Conservation (phyloP, 2,329 filamentous ascomycete genomes). For the Alternaria atra region DNA sequence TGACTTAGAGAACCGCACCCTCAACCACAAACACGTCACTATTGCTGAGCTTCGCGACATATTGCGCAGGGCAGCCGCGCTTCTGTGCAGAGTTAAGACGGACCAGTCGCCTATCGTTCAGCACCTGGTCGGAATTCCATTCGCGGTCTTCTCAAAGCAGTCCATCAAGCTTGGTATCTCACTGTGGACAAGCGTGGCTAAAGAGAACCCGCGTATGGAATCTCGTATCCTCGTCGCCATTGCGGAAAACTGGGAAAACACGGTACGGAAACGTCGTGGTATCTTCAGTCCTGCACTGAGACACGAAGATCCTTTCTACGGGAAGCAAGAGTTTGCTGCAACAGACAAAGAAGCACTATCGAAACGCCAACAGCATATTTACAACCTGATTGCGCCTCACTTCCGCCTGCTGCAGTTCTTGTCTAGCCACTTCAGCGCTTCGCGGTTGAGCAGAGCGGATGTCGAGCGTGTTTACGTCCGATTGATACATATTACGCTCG, state of each 20-base stretch:
- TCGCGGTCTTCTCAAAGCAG: constrained; percentile 90
- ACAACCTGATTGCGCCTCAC: constrained; percentile 87
- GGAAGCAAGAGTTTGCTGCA: constrained; percentile 91
- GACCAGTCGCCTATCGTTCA: constrained; percentile 83
- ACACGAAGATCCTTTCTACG: constrained; percentile 86
- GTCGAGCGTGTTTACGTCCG: constrained; percentile 83
- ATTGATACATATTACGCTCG: constrained; percentile 79
- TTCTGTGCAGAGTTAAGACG: constrained; percentile 80
- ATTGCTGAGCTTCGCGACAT: constrained; percentile 81
- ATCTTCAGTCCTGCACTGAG: constrained; percentile 78
- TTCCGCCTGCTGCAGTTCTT: constrained; percentile 87
- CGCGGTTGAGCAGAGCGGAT: constrained; percentile 82
- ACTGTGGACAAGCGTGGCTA: constrained; percentile 94
- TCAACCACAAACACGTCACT: constrained; percentile 73
- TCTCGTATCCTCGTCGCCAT: constrained; percentile 86
- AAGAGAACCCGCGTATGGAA: constrained; percentile 91
- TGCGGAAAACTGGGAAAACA: constrained; percentile 88
- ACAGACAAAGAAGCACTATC: constrained; percentile 80
- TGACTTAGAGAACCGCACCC: constrained; percentile 75
- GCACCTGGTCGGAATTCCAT: constrained; percentile 91
- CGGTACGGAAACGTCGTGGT: constrained; percentile 78
- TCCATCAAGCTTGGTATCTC: constrained; percentile 96
- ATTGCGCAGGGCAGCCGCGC: constrained; percentile 81
- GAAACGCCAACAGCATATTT: constrained; percentile 78
- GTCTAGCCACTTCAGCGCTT: constrained; percentile 93